phyloP scores from a whole-genome alignment of 768 basidiomycete genomes.

The Mycena latifolia region DNA sequence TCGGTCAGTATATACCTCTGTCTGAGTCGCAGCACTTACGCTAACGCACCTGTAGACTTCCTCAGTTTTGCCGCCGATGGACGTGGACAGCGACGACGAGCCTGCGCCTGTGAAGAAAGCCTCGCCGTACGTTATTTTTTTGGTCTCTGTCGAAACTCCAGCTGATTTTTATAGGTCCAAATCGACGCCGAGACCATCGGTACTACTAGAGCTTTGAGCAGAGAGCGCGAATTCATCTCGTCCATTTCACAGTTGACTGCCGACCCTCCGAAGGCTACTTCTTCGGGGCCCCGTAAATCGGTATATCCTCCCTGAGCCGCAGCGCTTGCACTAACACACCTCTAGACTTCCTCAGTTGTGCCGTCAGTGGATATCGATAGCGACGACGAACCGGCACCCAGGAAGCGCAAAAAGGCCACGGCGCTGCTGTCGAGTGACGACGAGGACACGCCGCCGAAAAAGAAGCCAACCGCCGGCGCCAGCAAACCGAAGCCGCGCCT shows the following conservation, averaged over 20 bases:
- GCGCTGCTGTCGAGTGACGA: slow-evolving; percentile 54
- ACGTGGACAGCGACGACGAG: too few species aligned
- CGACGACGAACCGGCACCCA: slow-evolving; percentile 38
- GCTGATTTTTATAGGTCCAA: slow-evolving; percentile 8
- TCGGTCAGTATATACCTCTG: not conserved
- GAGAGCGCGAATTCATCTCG: not conserved
- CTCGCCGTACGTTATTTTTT: slow-evolving; percentile 4
- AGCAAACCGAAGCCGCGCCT: slow-evolving; percentile 18
- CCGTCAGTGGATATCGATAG: slow-evolving; percentile 39
- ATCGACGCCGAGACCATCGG: slow-evolving; percentile 2
- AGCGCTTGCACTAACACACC: not conserved
- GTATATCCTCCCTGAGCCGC: not conserved
- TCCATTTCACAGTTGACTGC: slow-evolving; percentile 5
- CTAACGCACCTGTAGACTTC: not conserved
- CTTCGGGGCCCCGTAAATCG: slow-evolving; percentile 22
- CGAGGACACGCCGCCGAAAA: slow-evolving; percentile 42
- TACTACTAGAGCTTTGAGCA: not conserved
- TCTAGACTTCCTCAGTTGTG: not conserved
- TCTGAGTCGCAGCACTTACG: not conserved
- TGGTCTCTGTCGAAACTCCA: not conserved
- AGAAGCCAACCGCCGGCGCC: slow-evolving; percentile 33
- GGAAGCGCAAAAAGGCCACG: slow-evolving; percentile 48
- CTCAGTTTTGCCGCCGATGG: not conserved
- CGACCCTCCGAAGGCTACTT: slow-evolving; percentile 10
- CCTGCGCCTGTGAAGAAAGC: slow-evolving; percentile 7